Conservation (phyloP, 345 rosid genomes). For the Citrus medica region DNA sequence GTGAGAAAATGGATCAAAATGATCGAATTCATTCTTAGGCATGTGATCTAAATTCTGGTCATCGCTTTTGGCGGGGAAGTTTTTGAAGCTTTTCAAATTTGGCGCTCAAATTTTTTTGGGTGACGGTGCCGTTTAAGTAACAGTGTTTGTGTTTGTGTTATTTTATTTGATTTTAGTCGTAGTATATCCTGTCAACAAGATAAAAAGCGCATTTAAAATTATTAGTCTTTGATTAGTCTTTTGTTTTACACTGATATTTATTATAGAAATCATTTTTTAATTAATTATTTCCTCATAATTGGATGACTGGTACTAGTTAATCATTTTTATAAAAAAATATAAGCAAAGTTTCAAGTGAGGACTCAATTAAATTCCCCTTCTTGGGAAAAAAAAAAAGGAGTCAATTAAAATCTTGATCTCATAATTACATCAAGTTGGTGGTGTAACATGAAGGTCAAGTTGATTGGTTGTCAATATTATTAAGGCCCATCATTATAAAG, state of each 20-base stretch:
- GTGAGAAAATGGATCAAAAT: neutral
- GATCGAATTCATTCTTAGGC: too few species aligned
- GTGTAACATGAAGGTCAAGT: neutral
- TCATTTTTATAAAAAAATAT: too few species aligned
- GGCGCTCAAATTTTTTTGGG: neutral
- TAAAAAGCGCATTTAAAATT: too few species aligned
- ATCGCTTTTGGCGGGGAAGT: neutral
- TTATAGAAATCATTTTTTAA: too few species aligned
- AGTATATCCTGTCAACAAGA: too few species aligned
- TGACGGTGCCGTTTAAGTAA: neutral
- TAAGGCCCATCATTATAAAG: neutral
- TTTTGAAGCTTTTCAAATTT: neutral
- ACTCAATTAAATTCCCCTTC: neutral
- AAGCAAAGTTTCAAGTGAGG: constrained; percentile 1
- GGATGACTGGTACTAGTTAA: too few species aligned
- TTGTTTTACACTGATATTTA: too few species aligned
- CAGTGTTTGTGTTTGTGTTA: too few species aligned
- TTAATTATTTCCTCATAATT: too few species aligned
- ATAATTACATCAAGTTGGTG: constrained; percentile 12
- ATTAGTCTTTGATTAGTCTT: too few species aligned
- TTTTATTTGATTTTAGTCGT: too few species aligned
- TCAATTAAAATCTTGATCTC: constrained; percentile 4
- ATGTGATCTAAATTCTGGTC: neutral
- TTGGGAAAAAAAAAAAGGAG: too few species aligned
- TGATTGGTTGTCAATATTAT: constrained; percentile 26